These are phyloP conservation scores for Penicillium waksmanii DNA, from an alignment of 495 filamentous ascomycete genomes.

Conservation along the genomic window DNA sequence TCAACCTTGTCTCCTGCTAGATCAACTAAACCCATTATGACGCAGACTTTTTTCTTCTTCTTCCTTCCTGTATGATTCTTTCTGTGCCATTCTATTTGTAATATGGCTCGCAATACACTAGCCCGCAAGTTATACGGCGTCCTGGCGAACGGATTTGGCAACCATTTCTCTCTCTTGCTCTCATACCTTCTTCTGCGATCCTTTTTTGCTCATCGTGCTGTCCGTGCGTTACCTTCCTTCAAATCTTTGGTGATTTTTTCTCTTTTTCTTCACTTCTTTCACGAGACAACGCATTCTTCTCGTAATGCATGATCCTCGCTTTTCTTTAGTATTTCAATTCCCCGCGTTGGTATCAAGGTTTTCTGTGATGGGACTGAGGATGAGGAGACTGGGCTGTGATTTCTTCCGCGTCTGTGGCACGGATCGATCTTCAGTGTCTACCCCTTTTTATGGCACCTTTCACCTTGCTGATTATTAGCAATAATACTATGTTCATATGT, in stretches of 20 bases:
- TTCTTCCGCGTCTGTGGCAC: background rate
- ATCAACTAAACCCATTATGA: conserved; percentile 3
- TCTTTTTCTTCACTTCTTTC: background rate
- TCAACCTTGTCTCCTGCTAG: conserved; percentile 52
- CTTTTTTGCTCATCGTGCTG: background rate
- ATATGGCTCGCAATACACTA: conserved; percentile 19
- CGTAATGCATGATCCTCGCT: background rate
- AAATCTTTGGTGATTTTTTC: background rate
- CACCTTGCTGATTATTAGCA: background rate
- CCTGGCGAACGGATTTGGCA: conserved; percentile 14
- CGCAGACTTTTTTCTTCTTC: background rate
- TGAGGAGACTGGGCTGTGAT: background rate
- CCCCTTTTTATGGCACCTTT: background rate
- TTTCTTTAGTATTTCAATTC: conserved; percentile 2
- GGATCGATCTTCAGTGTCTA: background rate
- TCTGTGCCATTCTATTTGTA: conserved; percentile 15
- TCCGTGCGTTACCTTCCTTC: background rate
- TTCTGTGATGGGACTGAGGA: background rate
- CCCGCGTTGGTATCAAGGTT: conserved; percentile 1
- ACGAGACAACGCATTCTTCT: background rate
- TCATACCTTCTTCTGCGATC: background rate
- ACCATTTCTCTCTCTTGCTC: background rate
- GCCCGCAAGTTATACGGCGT: conserved; percentile 19
- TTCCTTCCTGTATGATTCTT: conserved; percentile 4
- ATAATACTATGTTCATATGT: conserved; percentile 1